Percentiles rank a stretch among this genome's conserved stretches.
phyloP scores from a whole-genome alignment of 2,329 filamentous ascomycete species.

The Aspergillus ochraceus region DNA sequence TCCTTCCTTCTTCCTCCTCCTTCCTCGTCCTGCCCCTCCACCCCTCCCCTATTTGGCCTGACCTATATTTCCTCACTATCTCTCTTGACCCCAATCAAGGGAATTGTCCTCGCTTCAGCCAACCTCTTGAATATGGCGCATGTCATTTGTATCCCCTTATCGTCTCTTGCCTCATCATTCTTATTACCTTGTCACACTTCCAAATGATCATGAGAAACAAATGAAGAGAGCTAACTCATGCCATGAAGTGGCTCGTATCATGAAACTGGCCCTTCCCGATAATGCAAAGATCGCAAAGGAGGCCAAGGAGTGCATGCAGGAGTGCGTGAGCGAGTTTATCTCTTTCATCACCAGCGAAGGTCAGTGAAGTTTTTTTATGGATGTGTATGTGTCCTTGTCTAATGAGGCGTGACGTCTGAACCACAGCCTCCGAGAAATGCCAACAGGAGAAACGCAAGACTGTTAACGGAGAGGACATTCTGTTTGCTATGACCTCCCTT shows the following conservation, averaged over 20 bases:
- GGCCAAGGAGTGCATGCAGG: constrained; percentile 99
- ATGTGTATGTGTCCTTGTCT: not conserved
- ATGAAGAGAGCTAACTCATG: constrained; percentile 47
- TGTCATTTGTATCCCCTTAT: not conserved
- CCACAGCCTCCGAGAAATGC: constrained; percentile 86
- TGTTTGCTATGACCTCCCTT: constrained; percentile 98
- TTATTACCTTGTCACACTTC: not conserved
- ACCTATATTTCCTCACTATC: not conserved
- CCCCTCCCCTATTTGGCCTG: not conserved
- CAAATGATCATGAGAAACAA: not conserved
- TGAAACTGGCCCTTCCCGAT: constrained; percentile 96
- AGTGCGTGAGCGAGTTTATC: constrained; percentile 99
- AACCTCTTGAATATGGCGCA: not conserved
- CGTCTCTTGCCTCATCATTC: not conserved
- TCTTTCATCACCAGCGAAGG: constrained; percentile 99
- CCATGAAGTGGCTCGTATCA: constrained; percentile 95
- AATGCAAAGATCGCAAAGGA: constrained; percentile 99
- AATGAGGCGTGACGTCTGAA: constrained; percentile 5
- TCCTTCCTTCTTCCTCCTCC: not conserved
- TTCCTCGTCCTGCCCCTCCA: not conserved
- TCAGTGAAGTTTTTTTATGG: constrained; percentile 48
- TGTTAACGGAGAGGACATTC: constrained; percentile 96
- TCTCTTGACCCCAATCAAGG: not conserved
- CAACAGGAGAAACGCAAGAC: constrained; percentile 99
- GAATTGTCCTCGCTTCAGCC: not conserved